Conservation (phyloP, 2,329 filamentous ascomycete genomes). For the Lasiodiplodia theobromae region DNA sequence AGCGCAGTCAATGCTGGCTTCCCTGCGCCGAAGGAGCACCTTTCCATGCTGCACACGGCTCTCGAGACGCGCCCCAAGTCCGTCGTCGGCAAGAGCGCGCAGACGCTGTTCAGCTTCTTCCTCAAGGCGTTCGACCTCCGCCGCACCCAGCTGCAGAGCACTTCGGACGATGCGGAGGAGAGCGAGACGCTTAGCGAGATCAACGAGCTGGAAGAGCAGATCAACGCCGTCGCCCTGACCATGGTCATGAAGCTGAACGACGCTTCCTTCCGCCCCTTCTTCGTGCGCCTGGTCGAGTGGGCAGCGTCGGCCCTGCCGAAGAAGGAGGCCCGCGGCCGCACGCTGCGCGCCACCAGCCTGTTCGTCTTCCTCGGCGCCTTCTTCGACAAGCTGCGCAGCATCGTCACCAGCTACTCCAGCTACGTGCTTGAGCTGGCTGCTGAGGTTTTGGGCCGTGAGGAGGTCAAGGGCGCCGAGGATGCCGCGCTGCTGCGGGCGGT, state of each 20-base stretch:
- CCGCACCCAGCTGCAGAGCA: constrained; percentile 51
- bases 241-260: constrained; percentile 99
- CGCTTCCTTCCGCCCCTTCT: constrained; percentile 88
- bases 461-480: constrained; percentile 37
- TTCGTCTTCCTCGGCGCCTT: constrained; percentile 82
- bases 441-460: constrained; percentile 59
- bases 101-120: constrained; percentile 69
- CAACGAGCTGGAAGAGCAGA: constrained; percentile 65
- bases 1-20: constrained; percentile 69
- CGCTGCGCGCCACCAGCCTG: constrained; percentile 74
- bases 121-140: constrained; percentile 70
- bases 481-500: constrained; percentile 70
- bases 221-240: constrained; percentile 78
- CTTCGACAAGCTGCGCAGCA: constrained; percentile 87
- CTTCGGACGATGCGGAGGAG: constrained; percentile 42
- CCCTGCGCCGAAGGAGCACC: constrained; percentile 69
- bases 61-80: constrained; percentile 82
- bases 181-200: constrained; percentile 59
- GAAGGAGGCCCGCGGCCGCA: constrained; percentile 65
- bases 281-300: constrained; percentile 86
- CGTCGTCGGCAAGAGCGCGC: constrained; percentile 76
- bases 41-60: constrained; percentile 72
- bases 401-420: constrained; percentile 89
- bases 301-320: constrained; percentile 67
- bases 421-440: constrained; percentile 82